phyloP scores from a whole-genome alignment of 345 rosid genomes.

The Brassica nigra region DNA sequence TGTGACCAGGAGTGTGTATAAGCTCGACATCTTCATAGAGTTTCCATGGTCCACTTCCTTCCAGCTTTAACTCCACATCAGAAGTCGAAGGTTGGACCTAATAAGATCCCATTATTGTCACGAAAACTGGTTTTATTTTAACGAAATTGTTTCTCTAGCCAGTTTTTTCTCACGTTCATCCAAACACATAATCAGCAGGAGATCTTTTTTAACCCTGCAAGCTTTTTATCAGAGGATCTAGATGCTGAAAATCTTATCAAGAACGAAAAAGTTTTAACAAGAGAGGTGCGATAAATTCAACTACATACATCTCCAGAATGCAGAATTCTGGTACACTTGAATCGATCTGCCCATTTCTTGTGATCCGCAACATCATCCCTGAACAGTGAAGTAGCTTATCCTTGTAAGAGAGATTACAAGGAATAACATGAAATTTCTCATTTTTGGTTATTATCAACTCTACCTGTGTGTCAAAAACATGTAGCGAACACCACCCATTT shows the following conservation, averaged over 20 bases:
- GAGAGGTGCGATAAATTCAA: constrained; percentile 10
- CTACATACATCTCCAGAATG: constrained; percentile 58
- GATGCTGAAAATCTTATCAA: background rate
- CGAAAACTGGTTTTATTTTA: background rate
- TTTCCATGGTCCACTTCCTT: constrained; percentile 69
- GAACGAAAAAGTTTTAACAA: background rate
- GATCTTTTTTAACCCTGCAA: background rate
- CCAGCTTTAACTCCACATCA: constrained; percentile 63
- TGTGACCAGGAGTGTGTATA: constrained; percentile 63
- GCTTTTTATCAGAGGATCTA: background rate
- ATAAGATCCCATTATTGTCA: constrained; percentile 22
- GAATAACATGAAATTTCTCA: background rate
- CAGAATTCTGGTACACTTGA: constrained; percentile 54
- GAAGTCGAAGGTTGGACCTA: constrained; percentile 52
- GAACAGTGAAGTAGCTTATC: constrained; percentile 34
- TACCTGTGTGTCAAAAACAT: constrained; percentile 72
- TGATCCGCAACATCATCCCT: constrained; percentile 81
- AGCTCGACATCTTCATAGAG: constrained; percentile 51
- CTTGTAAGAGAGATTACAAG: constrained; percentile 15
- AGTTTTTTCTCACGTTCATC: background rate
- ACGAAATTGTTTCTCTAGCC: constrained; percentile 1
- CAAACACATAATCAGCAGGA: constrained; percentile 1
- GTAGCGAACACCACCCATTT: constrained; percentile 57
- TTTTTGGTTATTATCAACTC: background rate
- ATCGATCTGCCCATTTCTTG: constrained; percentile 58